Percentiles rank a stretch among this genome's conserved stretches.
Evolutionary conservation across 225 moss, liverwort and hornwort genomes (phyloP).

Genomic region (Polytrichum commune): DNA sequence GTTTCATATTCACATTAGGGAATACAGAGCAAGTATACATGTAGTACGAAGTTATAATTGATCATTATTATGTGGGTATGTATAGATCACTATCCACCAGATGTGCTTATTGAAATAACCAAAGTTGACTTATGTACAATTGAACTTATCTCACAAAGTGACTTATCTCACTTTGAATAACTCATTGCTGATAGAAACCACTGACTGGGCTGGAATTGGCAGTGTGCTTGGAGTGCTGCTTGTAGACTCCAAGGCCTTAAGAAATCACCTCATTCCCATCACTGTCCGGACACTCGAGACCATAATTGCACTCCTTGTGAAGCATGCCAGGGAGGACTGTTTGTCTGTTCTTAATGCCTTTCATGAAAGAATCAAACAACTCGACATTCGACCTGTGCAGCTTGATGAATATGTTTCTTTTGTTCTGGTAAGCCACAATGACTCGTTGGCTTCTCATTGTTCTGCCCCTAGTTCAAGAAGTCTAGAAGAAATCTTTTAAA

Average conservation of each 20-base stretch:
- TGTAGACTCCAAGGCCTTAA: conserved; percentile 73
- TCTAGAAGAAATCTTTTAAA: too few relatives aligned
- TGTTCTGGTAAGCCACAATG: conserved; percentile 32
- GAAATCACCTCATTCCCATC: conserved; percentile 72
- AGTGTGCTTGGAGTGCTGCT: conserved; percentile 81
- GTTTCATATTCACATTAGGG: too few relatives aligned
- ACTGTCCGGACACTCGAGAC: conserved; percentile 58
- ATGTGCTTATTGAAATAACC: too few relatives aligned
- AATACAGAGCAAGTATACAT: too few relatives aligned
- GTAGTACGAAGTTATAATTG: too few relatives aligned
- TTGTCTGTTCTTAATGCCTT: conserved; percentile 40
- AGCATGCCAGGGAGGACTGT: conserved; percentile 69
- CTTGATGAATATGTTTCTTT: conserved; percentile 76
- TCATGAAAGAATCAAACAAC: conserved; percentile 48
- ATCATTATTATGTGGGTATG: too few relatives aligned
- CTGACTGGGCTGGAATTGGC: conserved; percentile 1
- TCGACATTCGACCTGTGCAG: conserved; percentile 61
- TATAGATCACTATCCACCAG: too few relatives aligned
- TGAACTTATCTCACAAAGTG: too few relatives aligned
- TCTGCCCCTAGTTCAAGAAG: not conserved
- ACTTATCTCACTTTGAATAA: too few relatives aligned
- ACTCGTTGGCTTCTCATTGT: not conserved
- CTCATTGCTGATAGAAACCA: too few relatives aligned
- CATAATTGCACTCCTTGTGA: conserved; percentile 55
- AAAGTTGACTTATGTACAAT: too few relatives aligned